phyloP scores from a whole-genome alignment of 2,329 filamentous ascomycete genomes.

The Celoporthe dispersa region DNA sequence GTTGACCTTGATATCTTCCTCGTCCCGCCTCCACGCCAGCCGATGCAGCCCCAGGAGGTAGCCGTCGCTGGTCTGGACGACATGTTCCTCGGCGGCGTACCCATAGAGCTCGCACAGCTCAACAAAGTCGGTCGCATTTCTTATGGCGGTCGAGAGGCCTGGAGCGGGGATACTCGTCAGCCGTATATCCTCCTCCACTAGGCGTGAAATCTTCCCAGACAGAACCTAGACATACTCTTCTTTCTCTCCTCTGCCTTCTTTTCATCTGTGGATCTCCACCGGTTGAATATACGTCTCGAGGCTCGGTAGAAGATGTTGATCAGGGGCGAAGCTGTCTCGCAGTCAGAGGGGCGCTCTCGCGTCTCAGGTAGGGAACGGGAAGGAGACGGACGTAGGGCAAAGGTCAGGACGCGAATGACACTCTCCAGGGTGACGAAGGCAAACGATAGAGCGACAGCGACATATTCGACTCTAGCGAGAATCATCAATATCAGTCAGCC shows the following conservation, averaged over 20 bases:
- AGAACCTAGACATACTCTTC: slow-evolving; percentile 56
- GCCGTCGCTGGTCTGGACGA: slow-evolving; percentile 92
- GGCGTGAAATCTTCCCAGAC: slow-evolving; percentile 49
- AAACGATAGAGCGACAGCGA: slow-evolving; percentile 84
- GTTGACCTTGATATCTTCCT: slow-evolving; percentile 81
- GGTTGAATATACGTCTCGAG: slow-evolving; percentile 83
- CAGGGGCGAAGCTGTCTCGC: slow-evolving; percentile 69
- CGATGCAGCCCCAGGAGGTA: slow-evolving; percentile 91
- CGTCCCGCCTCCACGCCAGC: slow-evolving; percentile 79
- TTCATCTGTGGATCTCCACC: slow-evolving; percentile 71
- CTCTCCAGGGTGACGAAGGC: slow-evolving; percentile 81
- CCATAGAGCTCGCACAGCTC: slow-evolving; percentile 92
- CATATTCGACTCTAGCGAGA: slow-evolving; percentile 73
- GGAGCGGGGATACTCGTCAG: slow-evolving; percentile 43
- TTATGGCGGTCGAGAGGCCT: slow-evolving; percentile 76
- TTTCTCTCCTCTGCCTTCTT: slow-evolving; percentile 70
- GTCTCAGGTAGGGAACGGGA: not conserved
- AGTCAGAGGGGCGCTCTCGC: slow-evolving; percentile 27
- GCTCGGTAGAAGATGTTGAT: slow-evolving; percentile 81
- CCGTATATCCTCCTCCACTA: slow-evolving; percentile 3
- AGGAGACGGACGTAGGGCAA: slow-evolving; percentile 74
- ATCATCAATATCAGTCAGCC: not conserved
- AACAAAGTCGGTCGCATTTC: slow-evolving; percentile 87
- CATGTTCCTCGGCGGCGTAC: slow-evolving; percentile 94
- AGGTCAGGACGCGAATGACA: slow-evolving; percentile 81